Evolutionary conservation across 495 filamentous ascomycete genomes (phyloP), one percentile per base, ranked within the genome.

Genomic region (Podospora tetraspora): DNA sequence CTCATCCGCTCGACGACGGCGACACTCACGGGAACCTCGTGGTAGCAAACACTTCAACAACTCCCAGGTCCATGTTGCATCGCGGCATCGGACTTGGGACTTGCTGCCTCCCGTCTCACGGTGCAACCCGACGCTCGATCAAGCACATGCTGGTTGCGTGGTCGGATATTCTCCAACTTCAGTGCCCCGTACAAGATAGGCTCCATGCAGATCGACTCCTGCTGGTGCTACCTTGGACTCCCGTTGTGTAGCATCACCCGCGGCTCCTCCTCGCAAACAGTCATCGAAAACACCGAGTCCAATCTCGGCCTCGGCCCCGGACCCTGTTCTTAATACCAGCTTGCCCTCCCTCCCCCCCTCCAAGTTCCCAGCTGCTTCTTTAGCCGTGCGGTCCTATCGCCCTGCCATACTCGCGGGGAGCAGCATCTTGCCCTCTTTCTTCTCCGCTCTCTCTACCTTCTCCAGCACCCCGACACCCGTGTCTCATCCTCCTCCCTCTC

Each of bases 351-450:
- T 27, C 43, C 32, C 34, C 4, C 67, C 34, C 58, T 62, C 57
- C 59, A 58, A 24, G 25, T 30, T 16, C 58, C 34, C 57, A 56
- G 19, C 43, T 3, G 13, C 13, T 66, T 29, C 68, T 69, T 69
- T 66, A 69, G 58, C 64, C 63, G 63, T 68, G 32, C 30, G 57
- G 32, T 43, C 34, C 13, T 66, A 66, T 66, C 65, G 58, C n/a
- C 65, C 21, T 52, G 43, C 16, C 43, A 9, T 52, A 52, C 43
- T 52, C 16, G 2, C 43, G 4, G 19, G 3, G 19, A n/a, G 64
- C 66, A 22, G 61, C 30, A 25, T 67, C 60, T 21, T 24, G 19
- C 11, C 25, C 60, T 29, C 57, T 43, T 52, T 25, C 19, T 68
- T 63, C 52, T 43, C 66, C 52, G 24, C 59, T 16, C 7, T 32